These are phyloP conservation scores for Hura crepitans DNA, from an alignment of 441 rosid species.

Conservation along the genomic window DNA sequence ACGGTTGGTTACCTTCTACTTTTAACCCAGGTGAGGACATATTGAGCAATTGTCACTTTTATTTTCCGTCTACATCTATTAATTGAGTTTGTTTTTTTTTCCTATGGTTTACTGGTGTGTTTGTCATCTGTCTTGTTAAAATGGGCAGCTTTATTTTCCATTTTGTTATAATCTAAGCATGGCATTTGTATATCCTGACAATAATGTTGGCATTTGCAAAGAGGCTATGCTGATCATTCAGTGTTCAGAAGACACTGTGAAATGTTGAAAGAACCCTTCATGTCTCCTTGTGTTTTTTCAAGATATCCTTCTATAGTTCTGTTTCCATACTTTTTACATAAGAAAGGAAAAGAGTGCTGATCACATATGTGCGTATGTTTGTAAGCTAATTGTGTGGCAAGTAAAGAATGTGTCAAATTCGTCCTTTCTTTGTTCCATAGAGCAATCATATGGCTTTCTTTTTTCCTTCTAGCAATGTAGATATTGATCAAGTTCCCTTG, in stretches of 20 bases:
- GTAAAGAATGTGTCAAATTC: neutral
- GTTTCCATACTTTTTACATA: neutral
- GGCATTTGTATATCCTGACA: too few relatives aligned
- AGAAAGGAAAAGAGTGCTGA: neutral
- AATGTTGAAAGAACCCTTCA: neutral
- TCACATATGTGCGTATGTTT: neutral
- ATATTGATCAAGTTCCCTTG: conserved; percentile 10
- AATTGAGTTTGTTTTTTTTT: neutral
- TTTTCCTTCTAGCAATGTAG: neutral
- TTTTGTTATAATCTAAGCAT: neutral
- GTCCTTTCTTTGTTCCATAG: neutral
- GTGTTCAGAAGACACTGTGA: neutral
- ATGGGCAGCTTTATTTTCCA: neutral
- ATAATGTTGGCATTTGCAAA: neutral
- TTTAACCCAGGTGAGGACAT: conserved; percentile 27
- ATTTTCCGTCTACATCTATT: neutral
- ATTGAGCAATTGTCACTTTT: neutral
- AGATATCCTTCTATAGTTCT: neutral
- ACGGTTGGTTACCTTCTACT: conserved; percentile 16
- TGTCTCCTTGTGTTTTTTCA: neutral
- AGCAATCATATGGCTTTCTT: neutral
- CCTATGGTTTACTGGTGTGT: neutral
- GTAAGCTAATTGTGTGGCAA: neutral
- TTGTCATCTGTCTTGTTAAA: neutral
- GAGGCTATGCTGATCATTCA: too few relatives aligned